These are phyloP conservation scores for Heterobasidion parviporum DNA, from an alignment of 1,284 basidiomycete genomes.

Conservation along the genomic window DNA sequence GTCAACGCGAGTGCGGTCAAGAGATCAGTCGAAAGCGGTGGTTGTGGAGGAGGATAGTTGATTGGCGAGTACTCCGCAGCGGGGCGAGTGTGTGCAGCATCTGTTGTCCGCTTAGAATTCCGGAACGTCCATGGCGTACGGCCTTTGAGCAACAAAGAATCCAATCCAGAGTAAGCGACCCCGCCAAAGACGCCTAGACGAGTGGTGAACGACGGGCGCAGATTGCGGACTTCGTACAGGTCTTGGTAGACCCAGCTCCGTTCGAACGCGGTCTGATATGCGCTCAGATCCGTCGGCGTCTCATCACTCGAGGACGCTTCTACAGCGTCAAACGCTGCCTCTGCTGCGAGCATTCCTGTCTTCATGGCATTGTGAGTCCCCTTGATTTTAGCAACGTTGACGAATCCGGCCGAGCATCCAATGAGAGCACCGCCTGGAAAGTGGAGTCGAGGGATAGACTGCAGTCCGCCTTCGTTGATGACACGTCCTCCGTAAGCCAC, in stretches of 20 bases:
- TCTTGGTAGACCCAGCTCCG: conserved; percentile 87
- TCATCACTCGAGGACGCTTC: conserved; percentile 16
- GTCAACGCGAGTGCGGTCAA: conserved; percentile 88
- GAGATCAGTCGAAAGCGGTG: conserved; percentile 91
- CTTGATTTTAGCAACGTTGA: conserved; percentile 98
- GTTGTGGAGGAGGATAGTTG: conserved; percentile 84
- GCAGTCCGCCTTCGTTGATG: conserved; percentile 92
- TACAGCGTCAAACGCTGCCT: conserved; percentile 73
- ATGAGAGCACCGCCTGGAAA: conserved; percentile 96
- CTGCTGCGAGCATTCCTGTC: conserved; percentile 94
- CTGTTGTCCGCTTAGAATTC: conserved; percentile 45
- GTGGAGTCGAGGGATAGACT: conserved; percentile 85
- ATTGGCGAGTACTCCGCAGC: conserved; percentile 74
- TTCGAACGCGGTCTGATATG: conserved; percentile 70
- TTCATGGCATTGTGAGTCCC: conserved; percentile 99
- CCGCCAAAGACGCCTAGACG: conserved; percentile 84
- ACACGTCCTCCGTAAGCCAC: conserved; percentile 90
- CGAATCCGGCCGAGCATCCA: conserved; percentile 93
- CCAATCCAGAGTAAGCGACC: conserved; percentile 84
- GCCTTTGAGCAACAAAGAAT: conserved; percentile 82
- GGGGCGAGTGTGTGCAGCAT: conserved; percentile 69
- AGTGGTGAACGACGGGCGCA: conserved; percentile 89
- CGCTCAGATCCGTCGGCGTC: conserved; percentile 58
- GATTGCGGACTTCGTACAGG: conserved; percentile 86
- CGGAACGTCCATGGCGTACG: conserved; percentile 90